Percentiles rank a stretch among this genome's conserved stretches.
These are phyloP conservation scores for Cajanus cajan DNA, from an alignment of 306 rosid genomes.

Conservation along the genomic window DNA sequence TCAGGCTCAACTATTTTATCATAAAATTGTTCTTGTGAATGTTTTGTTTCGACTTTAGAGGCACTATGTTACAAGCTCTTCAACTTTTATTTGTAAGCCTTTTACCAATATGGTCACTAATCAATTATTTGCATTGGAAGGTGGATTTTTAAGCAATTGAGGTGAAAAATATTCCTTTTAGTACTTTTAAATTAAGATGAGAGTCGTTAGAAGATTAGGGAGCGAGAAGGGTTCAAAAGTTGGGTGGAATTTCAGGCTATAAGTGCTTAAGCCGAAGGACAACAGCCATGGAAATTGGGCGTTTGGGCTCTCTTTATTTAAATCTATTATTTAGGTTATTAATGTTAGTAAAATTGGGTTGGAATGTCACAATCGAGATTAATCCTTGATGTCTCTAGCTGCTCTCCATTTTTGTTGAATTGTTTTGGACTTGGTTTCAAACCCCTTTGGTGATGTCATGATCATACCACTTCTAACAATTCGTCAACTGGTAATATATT, in stretches of 20 bases:
- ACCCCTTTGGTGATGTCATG: neutral
- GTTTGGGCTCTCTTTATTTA: neutral
- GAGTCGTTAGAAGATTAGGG: neutral
- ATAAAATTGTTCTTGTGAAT: neutral
- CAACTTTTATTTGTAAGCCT: neutral
- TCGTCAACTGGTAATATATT: neutral
- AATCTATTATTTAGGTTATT: neutral
- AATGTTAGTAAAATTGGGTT: neutral
- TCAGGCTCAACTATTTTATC: neutral
- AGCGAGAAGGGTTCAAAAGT: neutral
- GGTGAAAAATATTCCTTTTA: neutral
- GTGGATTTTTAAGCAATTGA: neutral
- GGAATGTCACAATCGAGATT: neutral
- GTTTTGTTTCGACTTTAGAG: conserved; percentile 6
- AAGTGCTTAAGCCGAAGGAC: neutral
- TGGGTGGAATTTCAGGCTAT: neutral
- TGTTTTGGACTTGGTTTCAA: neutral
- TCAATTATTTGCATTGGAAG: conserved; percentile 7
- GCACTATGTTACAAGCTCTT: neutral
- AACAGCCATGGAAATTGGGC: neutral
- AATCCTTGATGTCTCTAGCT: neutral
- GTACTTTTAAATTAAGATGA: neutral
- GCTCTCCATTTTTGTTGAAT: neutral
- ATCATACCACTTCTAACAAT: neutral
- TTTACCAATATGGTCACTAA: neutral